These are phyloP conservation scores for Echinochloa phyllopogon DNA, from an alignment of 176 grass and related monocot genomes.

Conservation along the genomic window DNA sequence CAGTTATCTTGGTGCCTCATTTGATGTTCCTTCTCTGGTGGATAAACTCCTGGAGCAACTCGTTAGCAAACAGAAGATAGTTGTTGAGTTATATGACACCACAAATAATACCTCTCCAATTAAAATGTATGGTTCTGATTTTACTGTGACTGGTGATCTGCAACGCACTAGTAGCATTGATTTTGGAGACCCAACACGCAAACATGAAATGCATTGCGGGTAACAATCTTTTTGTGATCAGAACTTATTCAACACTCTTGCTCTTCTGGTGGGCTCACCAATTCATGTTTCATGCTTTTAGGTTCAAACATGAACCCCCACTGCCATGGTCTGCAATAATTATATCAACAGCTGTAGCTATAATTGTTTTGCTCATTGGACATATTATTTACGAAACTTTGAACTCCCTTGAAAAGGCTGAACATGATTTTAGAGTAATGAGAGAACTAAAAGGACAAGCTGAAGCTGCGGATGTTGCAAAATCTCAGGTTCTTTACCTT, in stretches of 20 bases:
- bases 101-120: slow-evolving; percentile 68
- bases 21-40: slow-evolving; percentile 85
- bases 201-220: slow-evolving; percentile 94
- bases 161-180: slow-evolving; percentile 55
- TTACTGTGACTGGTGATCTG: slow-evolving; percentile 35
- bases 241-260: slow-evolving; percentile 4
- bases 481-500: slow-evolving; percentile 65
- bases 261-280: neutral
- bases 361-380: slow-evolving; percentile 78
- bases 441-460: slow-evolving; percentile 68
- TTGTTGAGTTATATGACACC: slow-evolving; percentile 77
- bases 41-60: slow-evolving; percentile 86
- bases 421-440: slow-evolving; percentile 70
- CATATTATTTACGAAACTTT: slow-evolving; percentile 77
- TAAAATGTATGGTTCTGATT: slow-evolving; percentile 76
- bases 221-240: slow-evolving; percentile 13
- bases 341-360: slow-evolving; percentile 58
- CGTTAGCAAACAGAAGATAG: slow-evolving; percentile 80
- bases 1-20: slow-evolving; percentile 84
- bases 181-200: slow-evolving; percentile 76
- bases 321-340: slow-evolving; percentile 77
- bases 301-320: slow-evolving; percentile 63
- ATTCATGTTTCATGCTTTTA: slow-evolving; percentile 27
- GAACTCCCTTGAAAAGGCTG: slow-evolving; percentile 72
- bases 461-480: slow-evolving; percentile 87